Evolutionary conservation across 129 eudicot species (phyloP), one percentile per base, ranked within the genome.

Genomic region (Erigeron canadensis): DNA sequence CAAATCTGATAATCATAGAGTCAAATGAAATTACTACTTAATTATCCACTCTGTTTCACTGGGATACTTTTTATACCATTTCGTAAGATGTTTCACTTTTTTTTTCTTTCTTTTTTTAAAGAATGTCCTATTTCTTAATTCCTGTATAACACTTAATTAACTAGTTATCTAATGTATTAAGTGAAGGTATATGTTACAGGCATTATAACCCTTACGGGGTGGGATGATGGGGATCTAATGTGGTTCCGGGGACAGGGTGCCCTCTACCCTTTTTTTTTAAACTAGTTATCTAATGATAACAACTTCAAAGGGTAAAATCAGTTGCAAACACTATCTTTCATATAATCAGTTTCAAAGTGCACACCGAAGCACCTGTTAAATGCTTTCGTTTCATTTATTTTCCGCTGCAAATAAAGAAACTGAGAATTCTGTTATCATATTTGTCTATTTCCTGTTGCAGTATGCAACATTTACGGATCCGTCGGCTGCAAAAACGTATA

Each of bases 391-490:
- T 21, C 22, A 7, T 73, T 63, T 60, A 59, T 10, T 17, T 59
- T 59, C 19, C n/a, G 13, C 10, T 16, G 40, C 47, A 68, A 16
- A 53, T 57, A 17, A 54, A 17, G 5, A 39, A 58, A 39, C 8
- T 0, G 17, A 6, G 63, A 28, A 19, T 58, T 54, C 11, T 57
- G 39, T 5, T 44, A 28, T 46, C n/a, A 10, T 28, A 12, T 41
- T 48, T 23, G 21, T 8, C 11, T 42, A 39, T 28, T 15, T 63
- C 22, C 15, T 77, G 23, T 10, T 82, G 83, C 87, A 91, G 96
- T 91, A 91, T 71, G 81, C 82, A 84, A 83, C 94, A 28, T 91
- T 91, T 79, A 79, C 88, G 6, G 96, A 89, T 48, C 84, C 98
- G 15, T 44, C 75, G 7, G 82, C 86, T 58, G 98, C 96, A 79